Conservation (phyloP, 208 protist species). For the Acanthamoeba lenticulata region DNA sequence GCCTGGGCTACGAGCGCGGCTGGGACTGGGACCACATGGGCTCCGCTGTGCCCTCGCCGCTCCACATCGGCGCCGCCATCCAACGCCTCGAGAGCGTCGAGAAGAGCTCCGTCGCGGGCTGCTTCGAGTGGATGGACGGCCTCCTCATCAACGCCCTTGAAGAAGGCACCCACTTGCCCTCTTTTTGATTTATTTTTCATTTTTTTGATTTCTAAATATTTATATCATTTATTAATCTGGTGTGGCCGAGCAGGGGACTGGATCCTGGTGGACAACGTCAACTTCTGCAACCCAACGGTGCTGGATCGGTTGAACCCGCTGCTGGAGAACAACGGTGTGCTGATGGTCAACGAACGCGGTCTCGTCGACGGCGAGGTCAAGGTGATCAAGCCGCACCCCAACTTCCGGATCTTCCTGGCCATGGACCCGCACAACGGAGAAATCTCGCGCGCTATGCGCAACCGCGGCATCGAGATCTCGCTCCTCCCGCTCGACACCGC, state of each 20-base stretch:
- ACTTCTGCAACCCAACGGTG: slow-evolving; percentile 99
- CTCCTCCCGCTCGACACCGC: slow-evolving; percentile 77
- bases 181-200: slow-evolving; percentile 28
- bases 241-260: slow-evolving; percentile 95
- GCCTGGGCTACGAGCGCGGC: neutral
- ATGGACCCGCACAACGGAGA: slow-evolving; percentile 98
- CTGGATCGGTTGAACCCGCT: slow-evolving; percentile 99
- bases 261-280: slow-evolving; percentile 99
- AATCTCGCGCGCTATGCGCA: slow-evolving; percentile 99
- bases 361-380: slow-evolving; percentile 93
- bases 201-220: neutral
- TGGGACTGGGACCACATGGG: neutral
- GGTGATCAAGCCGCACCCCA: slow-evolving; percentile 94
- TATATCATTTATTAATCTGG: neutral
- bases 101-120: slow-evolving; percentile 85
- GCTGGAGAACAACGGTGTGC: slow-evolving; percentile 95
- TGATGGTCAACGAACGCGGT: slow-evolving; percentile 96
- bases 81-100: slow-evolving; percentile 51
- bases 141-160: slow-evolving; percentile 93
- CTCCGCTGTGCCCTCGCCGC: neutral
- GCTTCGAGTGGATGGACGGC: slow-evolving; percentile 99
- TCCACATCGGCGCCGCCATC: neutral
- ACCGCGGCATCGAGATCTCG: slow-evolving; percentile 98
- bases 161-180: slow-evolving; percentile 55
- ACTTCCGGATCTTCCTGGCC: slow-evolving; percentile 99